A percentile compares a stretch with the other conserved stretches of the same genome.
Conservation (phyloP, 2,329 filamentous ascomycete genomes). For the Paraconiothyrium brasiliense region DNA sequence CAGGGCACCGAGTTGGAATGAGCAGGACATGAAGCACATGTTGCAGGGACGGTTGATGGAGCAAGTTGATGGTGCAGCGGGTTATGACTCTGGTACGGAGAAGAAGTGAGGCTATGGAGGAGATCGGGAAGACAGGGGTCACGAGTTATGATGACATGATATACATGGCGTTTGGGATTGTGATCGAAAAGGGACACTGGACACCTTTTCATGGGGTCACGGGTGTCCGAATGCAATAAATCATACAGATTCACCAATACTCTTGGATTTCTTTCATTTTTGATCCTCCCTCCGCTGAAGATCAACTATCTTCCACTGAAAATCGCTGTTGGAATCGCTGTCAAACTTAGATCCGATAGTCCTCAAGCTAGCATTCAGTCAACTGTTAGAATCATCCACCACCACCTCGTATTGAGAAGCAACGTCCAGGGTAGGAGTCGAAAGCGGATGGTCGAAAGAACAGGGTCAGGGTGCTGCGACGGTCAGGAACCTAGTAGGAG, state of each 20-base stretch:
- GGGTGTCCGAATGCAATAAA: neutral
- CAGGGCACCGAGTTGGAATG: conserved; percentile 45
- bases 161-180: conserved; percentile 4
- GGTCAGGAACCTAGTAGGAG: too few species aligned
- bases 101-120: neutral
- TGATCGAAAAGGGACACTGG: neutral
- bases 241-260: neutral
- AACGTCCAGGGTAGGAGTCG: too few species aligned
- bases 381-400: too few species aligned
- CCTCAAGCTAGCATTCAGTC: too few species aligned
- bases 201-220: neutral
- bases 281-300: too few species aligned
- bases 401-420: too few species aligned
- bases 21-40: conserved; percentile 47
- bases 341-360: too few species aligned
- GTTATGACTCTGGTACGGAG: conserved; percentile 36
- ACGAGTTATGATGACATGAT: conserved; percentile 7
- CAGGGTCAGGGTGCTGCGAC: too few species aligned
- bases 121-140: neutral
- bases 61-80: conserved; percentile 32
- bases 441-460: too few species aligned
- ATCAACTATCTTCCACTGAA: too few species aligned
- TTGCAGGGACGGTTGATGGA: conserved; percentile 38
- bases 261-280: neutral
- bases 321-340: too few species aligned